Base-by-base conservation (phyloP, 495 filamentous ascomycete genomes). In the Hypomontagnella monticulosa region DNA sequence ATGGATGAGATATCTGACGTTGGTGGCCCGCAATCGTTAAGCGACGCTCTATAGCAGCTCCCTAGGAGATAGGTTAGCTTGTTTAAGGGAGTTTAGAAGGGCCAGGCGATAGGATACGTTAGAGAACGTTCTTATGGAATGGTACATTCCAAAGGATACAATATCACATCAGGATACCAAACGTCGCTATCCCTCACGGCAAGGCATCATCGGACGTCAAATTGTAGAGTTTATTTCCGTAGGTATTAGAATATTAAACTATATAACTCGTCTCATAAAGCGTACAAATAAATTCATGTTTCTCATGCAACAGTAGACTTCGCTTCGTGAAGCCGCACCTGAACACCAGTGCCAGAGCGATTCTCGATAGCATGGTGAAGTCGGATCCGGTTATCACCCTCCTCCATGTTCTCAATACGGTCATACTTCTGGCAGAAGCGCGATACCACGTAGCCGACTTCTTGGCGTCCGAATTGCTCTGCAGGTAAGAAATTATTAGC, bases 291-390 rank as follows among this genome's bases (percentile, higher is more conserved):
- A 10, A 33, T 18, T 0, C 4, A 38, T 11, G 41, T 11, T 19
- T 37, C 3, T 57, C 20, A 48, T 18, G 18, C 40, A 15, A 15
- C n/a, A 41, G 34, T 16, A 38, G 51, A 33, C 52, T 48, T 63
- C 4, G 70, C 74, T 32, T 73, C 67, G 52, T 76, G 76, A 19
- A 81, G 51, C 30, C 66, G 57, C 12, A 79, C 74, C 52, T 79
- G 69, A 4, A 81, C 79, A 20, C 79, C 80, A 6, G 74, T 79
- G n/a, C 77, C 80, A 18, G 79, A 79, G 46, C 79, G 69, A 50
- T 82, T 81, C 60, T 81, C 80, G 49, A 82, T 81, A 2, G 78
- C 79, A 40, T 79, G 79, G 63, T 80, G 77, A 34, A 82, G 69
- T 14, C 70, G 63, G 27, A 79, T 71, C 33, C 67, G 63, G 16